Percentiles rank a stretch among this genome's conserved stretches.
Evolutionary conservation across 768 basidiomycete genomes (phyloP).

Genomic region (Xerocomellus dryophilus): DNA sequence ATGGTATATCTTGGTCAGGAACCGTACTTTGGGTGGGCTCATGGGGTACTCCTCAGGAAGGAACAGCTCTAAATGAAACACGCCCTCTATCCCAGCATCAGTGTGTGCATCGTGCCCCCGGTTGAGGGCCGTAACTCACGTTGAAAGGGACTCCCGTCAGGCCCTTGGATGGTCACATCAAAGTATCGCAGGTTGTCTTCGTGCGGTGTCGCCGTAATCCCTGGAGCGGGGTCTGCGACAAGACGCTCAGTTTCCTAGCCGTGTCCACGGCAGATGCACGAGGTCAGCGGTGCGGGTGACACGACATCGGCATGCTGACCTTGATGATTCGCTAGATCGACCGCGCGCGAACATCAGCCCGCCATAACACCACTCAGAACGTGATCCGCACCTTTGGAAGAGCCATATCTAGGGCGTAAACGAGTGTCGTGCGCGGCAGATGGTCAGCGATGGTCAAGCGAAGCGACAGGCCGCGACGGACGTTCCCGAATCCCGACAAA

Average conservation of each 20-base stretch:
- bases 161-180: constrained; percentile 95
- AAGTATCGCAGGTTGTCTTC: constrained; percentile 98
- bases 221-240: constrained; percentile 93
- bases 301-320: constrained; percentile 29
- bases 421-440: constrained; percentile 12
- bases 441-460: constrained; percentile 15
- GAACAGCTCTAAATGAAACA: constrained; percentile 96
- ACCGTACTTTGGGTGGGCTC: constrained; percentile 97
- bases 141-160: constrained; percentile 89
- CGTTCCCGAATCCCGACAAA: constrained; percentile 16
- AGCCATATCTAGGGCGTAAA: constrained; percentile 29
- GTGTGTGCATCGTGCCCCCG: not conserved
- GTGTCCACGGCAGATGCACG: constrained; percentile 8
- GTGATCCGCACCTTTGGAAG: constrained; percentile 34
- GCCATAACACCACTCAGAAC: not conserved
- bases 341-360: constrained; percentile 9
- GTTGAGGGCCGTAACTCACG: constrained; percentile 44
- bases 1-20: constrained; percentile 97
- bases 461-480: constrained; percentile 8
- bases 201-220: constrained; percentile 92
- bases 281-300: constrained; percentile 20
- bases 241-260: constrained; percentile 94
- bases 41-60: constrained; percentile 99
- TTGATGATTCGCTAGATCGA: constrained; percentile 49
- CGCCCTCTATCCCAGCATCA: constrained; percentile 59